These are phyloP conservation scores for Metroxylon sagu DNA, from an alignment of 176 grass and related monocot genomes.

Conservation along the genomic window DNA sequence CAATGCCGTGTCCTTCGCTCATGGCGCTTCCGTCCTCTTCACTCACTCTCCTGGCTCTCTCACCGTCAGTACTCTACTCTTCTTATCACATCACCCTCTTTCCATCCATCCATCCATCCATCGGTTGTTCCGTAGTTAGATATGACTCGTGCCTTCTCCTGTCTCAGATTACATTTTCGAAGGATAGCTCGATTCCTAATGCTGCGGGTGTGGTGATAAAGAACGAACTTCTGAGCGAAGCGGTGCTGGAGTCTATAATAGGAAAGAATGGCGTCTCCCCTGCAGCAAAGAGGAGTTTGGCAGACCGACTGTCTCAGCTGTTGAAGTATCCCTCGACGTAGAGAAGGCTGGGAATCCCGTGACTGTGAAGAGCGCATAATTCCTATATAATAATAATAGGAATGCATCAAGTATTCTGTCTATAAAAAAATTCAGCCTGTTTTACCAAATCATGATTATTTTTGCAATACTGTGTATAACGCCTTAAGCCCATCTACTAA, in stretches of 20 bases:
- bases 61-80: background rate
- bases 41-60: background rate
- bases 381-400: too few relatives aligned
- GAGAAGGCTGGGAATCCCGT: background rate
- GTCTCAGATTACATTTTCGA: background rate
- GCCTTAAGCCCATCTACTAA: too few relatives aligned
- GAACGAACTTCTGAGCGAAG: background rate
- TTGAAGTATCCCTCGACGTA: background rate
- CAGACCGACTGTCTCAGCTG: background rate
- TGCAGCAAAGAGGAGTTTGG: background rate
- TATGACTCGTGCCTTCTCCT: background rate
- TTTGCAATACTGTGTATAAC: too few relatives aligned
- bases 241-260: background rate
- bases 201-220: background rate
- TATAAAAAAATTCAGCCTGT: too few relatives aligned
- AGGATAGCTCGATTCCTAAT: background rate
- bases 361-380: too few relatives aligned
- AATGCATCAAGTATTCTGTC: too few relatives aligned
- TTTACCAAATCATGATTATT: too few relatives aligned
- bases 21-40: background rate
- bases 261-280: background rate
- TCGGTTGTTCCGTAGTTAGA: background rate
- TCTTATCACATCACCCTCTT: background rate
- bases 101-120: background rate
- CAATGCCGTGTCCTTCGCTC: background rate